phyloP scores from a whole-genome alignment of 1,284 basidiomycete species.

The Cutaneotrichosporon cyanovorans region DNA sequence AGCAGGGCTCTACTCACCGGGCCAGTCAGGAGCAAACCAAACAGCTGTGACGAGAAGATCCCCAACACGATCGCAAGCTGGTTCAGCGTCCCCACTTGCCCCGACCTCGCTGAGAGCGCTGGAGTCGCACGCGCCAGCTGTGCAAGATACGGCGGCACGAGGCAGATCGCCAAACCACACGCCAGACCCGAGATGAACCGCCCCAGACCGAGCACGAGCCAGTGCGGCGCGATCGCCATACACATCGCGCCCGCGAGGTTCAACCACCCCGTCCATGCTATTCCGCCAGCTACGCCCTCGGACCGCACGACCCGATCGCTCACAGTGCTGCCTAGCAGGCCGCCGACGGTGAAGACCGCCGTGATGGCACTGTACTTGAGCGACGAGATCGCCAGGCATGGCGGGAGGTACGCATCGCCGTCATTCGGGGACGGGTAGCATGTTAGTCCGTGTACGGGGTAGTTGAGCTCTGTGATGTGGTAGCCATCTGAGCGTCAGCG shows the following conservation, averaged over 20 bases:
- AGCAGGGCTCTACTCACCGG: slow-evolving; percentile 18
- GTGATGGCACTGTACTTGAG: slow-evolving; percentile 71
- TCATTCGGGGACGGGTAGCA: slow-evolving; percentile 48
- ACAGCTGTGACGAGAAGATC: slow-evolving; percentile 66
- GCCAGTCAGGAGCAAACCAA: slow-evolving; percentile 38
- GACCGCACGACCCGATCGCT: slow-evolving; percentile 64
- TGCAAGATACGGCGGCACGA: slow-evolving; percentile 76
- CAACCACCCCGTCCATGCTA: slow-evolving; percentile 53
- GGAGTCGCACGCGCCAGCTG: slow-evolving; percentile 62
- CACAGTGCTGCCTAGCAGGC: slow-evolving; percentile 64
- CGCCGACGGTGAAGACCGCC: slow-evolving; percentile 78
- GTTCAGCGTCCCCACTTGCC: slow-evolving; percentile 64
- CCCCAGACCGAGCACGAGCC: slow-evolving; percentile 49
- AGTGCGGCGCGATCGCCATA: slow-evolving; percentile 59
- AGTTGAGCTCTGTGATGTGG: slow-evolving; percentile 80
- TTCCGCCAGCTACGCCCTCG: slow-evolving; percentile 50
- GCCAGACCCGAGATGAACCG: slow-evolving; percentile 64
- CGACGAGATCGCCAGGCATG: slow-evolving; percentile 69
- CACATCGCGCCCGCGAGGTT: slow-evolving; percentile 57
- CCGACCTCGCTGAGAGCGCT: slow-evolving; percentile 22
- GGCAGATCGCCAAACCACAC: slow-evolving; percentile 73
- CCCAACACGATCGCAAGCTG: slow-evolving; percentile 78
- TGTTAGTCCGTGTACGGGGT: slow-evolving; percentile 69
- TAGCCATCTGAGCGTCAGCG: slow-evolving; percentile 38
- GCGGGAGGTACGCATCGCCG: slow-evolving; percentile 29